A percentile compares a stretch with the other conserved stretches of the same genome.
phyloP scores from a whole-genome alignment of 2,329 filamentous ascomycete genomes.

The Reticulascus tulasneorum region DNA sequence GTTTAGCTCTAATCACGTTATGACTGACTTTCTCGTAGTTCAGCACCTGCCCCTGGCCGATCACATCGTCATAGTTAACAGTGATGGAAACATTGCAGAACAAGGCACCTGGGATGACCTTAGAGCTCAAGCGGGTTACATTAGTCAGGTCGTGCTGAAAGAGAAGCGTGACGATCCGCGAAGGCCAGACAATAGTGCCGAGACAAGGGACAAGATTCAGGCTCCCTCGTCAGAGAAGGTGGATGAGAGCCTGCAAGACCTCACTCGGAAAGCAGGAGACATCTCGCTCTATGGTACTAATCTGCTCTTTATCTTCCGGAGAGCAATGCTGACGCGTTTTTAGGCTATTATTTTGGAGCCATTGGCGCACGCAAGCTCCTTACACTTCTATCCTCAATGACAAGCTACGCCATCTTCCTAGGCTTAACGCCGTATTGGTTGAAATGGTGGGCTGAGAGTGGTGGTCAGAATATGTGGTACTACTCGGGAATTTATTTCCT shows the following conservation, averaged over 20 bases:
- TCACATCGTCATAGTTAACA: not conserved
- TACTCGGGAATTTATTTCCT: slow-evolving; percentile 4
- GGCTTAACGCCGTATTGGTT: slow-evolving; percentile 11
- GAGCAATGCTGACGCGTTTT: slow-evolving; percentile 14
- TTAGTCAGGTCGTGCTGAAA: too few species aligned
- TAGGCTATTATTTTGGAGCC: slow-evolving; percentile 11
- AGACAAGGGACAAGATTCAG: not conserved
- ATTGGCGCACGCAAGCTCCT: slow-evolving; percentile 2
- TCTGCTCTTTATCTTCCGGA: slow-evolving; percentile 7
- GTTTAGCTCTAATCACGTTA: too few species aligned
- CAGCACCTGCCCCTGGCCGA: not conserved
- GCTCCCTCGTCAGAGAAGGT: slow-evolving; percentile 2
- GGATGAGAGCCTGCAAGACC: slow-evolving; percentile 3
- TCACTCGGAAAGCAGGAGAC: slow-evolving; percentile 5
- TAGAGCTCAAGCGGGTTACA: not conserved
- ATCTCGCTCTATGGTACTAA: slow-evolving; percentile 7
- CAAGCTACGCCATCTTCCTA: slow-evolving; percentile 3
- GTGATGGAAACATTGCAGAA: not conserved
- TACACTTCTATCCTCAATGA: slow-evolving; percentile 5
- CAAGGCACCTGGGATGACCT: slow-evolving; percentile 4
- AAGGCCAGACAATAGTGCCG: not conserved
- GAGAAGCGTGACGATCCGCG: too few species aligned
- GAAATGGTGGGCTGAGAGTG: slow-evolving; percentile 9
- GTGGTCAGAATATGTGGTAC: slow-evolving; percentile 1
- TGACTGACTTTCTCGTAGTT: too few species aligned